Evolutionary conservation across 2,329 filamentous ascomycete species (phyloP), one percentile per base, ranked within the genome.

Genomic region (Alternaria triticina): DNA sequence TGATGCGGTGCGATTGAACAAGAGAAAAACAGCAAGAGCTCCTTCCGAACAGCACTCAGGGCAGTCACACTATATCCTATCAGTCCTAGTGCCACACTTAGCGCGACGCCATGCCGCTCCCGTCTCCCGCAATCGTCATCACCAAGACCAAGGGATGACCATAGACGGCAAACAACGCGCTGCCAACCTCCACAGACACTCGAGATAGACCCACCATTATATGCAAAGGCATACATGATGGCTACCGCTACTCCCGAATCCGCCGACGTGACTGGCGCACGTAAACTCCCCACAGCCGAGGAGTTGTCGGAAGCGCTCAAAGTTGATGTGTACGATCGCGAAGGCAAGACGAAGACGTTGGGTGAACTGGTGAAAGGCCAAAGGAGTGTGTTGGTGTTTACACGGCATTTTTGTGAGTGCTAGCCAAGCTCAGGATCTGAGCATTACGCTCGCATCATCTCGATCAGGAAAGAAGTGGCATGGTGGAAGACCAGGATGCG

Each of bases 381-480:
- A 40, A 54, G 67, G 43, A 71, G 52, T 15, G 56, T 68, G 1
- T 50, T 74, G 27, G 59, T 74, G 10, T 74, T 74, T 22, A 71
- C 63, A 0, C 54, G 72, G 23, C 72, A 74, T 36, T 74, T 69
- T 20, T 73, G 72, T 74, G 66, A 40, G 65, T 57, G 13, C n/a
- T 15, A 5, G 5, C 6, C 36, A 40, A 40, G 1, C n/a, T 8
- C 36, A 40, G 36, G 8, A 7, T 40, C 10, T 4, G 9, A 5
- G 36, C 10, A 9, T 7, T 11, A 40, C 36, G 0, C n/a, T 40
- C 1, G 15, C 36, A 40, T 40, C 36, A 17, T 40, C 36, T 40
- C 36, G n/a, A 40, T 40, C n/a, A 40, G 36, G 9, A 25, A 20
- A 22, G 20, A 6, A 22, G 20, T 22, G 20, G 20, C 20, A 22